Percentiles rank a stretch among this genome's conserved stretches.
phyloP scores from a whole-genome alignment of 345 rosid species.

The Euclidium syriacum region DNA sequence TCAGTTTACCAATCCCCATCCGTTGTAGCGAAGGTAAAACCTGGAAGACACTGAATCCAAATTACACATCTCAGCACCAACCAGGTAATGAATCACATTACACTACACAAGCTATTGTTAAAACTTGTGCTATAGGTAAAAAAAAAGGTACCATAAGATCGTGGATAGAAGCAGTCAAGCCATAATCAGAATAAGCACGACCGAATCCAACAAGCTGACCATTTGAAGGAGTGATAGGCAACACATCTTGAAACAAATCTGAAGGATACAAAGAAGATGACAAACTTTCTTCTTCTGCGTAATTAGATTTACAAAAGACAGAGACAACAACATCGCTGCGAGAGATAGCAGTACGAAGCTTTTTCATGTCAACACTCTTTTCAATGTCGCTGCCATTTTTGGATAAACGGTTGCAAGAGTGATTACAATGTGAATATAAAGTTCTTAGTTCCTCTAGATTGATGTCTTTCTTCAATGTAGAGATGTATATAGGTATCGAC shows the following conservation, averaged over 20 bases:
- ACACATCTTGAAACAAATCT: constrained; percentile 35
- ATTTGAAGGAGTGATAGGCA: constrained; percentile 48
- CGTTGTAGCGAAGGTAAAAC: constrained; percentile 62
- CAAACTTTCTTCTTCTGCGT: constrained; percentile 12
- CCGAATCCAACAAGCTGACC: constrained; percentile 76
- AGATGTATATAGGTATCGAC: constrained; percentile 50
- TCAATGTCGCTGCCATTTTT: constrained; percentile 24
- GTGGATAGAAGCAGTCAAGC: constrained; percentile 78
- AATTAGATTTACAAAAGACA: constrained; percentile 51
- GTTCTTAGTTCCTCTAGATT: constrained; percentile 40
- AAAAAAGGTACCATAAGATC: constrained; percentile 58
- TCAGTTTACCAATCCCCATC: constrained; percentile 78
- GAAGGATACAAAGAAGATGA: constrained; percentile 11
- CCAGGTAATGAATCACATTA: background rate
- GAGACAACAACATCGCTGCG: constrained; percentile 64
- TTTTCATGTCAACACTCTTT: constrained; percentile 41
- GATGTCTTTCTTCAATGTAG: constrained; percentile 50
- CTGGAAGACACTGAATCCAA: constrained; percentile 52
- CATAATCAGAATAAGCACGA: constrained; percentile 74
- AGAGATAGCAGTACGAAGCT: constrained; percentile 61
- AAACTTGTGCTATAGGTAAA: background rate
- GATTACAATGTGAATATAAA: constrained; percentile 54
- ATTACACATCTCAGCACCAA: constrained; percentile 30
- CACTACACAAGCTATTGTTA: background rate
- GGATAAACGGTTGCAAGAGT: constrained; percentile 60